phyloP scores from a whole-genome alignment of 2,329 filamentous ascomycete species.

The Fusarium tricinctum region DNA sequence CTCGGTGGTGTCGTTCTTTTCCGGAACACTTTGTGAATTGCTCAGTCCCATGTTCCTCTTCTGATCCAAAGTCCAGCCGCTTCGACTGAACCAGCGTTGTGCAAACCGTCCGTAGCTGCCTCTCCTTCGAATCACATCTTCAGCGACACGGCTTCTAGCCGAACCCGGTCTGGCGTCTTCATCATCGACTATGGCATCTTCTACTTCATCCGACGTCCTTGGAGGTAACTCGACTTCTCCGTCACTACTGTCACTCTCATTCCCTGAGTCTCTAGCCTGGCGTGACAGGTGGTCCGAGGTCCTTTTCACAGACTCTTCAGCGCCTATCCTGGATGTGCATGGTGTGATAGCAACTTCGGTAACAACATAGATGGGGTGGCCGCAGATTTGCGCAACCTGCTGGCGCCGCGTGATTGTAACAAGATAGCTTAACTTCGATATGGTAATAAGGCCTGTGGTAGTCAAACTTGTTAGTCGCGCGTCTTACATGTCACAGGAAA shows the following conservation, averaged over 20 bases:
- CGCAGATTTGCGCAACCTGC: slow-evolving; percentile 89
- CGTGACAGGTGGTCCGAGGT: slow-evolving; percentile 64
- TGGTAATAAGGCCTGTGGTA: slow-evolving; percentile 80
- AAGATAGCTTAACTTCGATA: slow-evolving; percentile 85
- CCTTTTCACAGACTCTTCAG: slow-evolving; percentile 76
- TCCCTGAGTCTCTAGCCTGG: slow-evolving; percentile 56
- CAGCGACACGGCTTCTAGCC: slow-evolving; percentile 76
- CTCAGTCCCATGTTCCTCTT: slow-evolving; percentile 79
- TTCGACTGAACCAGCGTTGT: slow-evolving; percentile 89
- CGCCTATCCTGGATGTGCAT: slow-evolving; percentile 80
- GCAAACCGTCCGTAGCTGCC: slow-evolving; percentile 92
- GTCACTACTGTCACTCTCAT: slow-evolving; percentile 63
- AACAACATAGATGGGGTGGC: slow-evolving; percentile 86
- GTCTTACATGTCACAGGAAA: slow-evolving; percentile 24
- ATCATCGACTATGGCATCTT: slow-evolving; percentile 56
- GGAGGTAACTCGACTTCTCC: slow-evolving; percentile 59
- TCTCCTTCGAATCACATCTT: slow-evolving; percentile 87
- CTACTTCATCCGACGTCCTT: slow-evolving; percentile 60
- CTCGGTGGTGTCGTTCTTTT: slow-evolving; percentile 29
- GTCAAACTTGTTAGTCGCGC: slow-evolving; percentile 18
- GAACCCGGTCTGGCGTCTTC: slow-evolving; percentile 53
- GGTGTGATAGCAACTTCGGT: slow-evolving; percentile 94
- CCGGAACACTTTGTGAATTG: slow-evolving; percentile 50
- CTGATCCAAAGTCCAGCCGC: slow-evolving; percentile 82
- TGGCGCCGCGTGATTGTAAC: slow-evolving; percentile 88